Base-by-base conservation (phyloP, 371 early-diverging fungal genomes). In the Dichotomocladium elegans region DNA sequence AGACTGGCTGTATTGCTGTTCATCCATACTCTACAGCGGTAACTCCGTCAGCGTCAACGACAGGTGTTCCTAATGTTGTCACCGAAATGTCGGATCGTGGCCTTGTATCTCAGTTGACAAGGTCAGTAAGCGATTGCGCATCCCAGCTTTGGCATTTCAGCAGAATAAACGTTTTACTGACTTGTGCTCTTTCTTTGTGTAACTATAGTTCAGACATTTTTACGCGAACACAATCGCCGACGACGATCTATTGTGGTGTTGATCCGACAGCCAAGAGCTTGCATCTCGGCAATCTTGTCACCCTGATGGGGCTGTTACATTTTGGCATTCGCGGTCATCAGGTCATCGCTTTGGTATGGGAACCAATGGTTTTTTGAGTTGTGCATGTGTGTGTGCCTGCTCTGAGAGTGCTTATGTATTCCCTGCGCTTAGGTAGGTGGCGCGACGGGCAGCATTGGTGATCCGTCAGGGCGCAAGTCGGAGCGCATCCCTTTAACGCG, bases 361-460 rank as follows among this genome's bases (percentile, higher is more conserved):
- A 12, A 5, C 37, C 9, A 56, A 60, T 7, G 48, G 4, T 6
- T n/a, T n/a, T n/a, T 37, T 15, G 12, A 19, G 43, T 40, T 24
- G 4, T 25, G 14, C 0, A 27, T 17, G 10, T 21, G n/a, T 15
- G 3, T 3, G n/a, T 31, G 19, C 8, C 35, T 33, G 21, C n/a
- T 0, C 3, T 7, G 6, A 41, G 25, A 43, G 8, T n/a, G 33
- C 8, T 33, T 33, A 6, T 17, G 14, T 42, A 6, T n/a, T n/a
- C n/a, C n/a, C n/a, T 46, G 14, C 3, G 26, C 24, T 22, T 25
- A 88, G 89, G 74, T 92, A 0, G 97, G 97, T 14, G 95, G 94
- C 8, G 97, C 97, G 6, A 97, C 97, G 1, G 98, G 96, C 2
- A 65, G 83, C 21, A 95, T 97, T 45, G 98, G 96, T 10, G 98